Conservation (phyloP, 2,329 filamentous ascomycete species). For the Phaeoacremonium minimum region DNA sequence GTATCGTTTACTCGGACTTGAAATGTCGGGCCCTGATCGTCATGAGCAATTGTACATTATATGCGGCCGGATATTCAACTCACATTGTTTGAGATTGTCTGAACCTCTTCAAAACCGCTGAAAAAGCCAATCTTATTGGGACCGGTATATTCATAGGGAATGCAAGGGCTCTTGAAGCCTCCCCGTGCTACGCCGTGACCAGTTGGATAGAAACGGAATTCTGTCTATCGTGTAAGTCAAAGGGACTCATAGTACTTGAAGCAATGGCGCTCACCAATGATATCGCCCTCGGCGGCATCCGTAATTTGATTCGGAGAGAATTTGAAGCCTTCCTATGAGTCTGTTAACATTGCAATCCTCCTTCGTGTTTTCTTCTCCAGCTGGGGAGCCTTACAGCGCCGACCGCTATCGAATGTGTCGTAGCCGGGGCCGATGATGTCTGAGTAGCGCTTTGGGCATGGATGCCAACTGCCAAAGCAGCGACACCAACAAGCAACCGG, state of each 20-base stretch:
- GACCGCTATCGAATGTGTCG: slow-evolving; percentile 20
- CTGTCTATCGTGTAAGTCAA: slow-evolving; percentile 16
- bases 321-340: slow-evolving; percentile 20
- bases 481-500: slow-evolving; percentile 8
- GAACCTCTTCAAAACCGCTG: slow-evolving; percentile 42
- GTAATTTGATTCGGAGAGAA: slow-evolving; percentile 27
- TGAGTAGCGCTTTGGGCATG: slow-evolving; percentile 8
- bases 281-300: slow-evolving; percentile 39
- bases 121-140: slow-evolving; percentile 47
- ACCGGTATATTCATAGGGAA: slow-evolving; percentile 53
- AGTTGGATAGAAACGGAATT: slow-evolving; percentile 58
- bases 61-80: slow-evolving; percentile 14
- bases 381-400: slow-evolving; percentile 18
- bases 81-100: slow-evolving; percentile 40
- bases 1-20: slow-evolving; percentile 52
- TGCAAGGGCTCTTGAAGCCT: slow-evolving; percentile 55
- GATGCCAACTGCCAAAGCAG: slow-evolving; percentile 3
- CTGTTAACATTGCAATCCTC: slow-evolving; percentile 5
- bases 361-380: slow-evolving; percentile 4
- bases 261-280: slow-evolving; percentile 30
- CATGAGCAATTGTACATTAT: slow-evolving; percentile 2
- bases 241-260: not conserved
- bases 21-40: slow-evolving; percentile 33
- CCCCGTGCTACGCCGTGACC: slow-evolving; percentile 62
- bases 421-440: slow-evolving; percentile 10